A percentile compares a stretch with the other conserved stretches of the same genome.
Conservation (phyloP, 148 eudicot species). For the Tetragonia tetragonoides region DNA sequence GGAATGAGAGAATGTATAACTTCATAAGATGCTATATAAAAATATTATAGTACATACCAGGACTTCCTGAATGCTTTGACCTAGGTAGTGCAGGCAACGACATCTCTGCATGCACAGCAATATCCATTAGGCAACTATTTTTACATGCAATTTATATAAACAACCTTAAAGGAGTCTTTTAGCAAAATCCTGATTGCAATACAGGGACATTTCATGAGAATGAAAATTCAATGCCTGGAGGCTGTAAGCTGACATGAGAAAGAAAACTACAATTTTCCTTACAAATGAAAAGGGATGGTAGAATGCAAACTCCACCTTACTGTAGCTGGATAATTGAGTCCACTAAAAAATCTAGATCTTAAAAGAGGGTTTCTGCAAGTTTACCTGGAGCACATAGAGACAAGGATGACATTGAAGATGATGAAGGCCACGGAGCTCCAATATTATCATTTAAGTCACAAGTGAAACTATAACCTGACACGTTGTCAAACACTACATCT, state of each 20-base stretch:
- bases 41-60: slow-evolving; percentile 38
- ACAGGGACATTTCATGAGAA: too few relatives aligned
- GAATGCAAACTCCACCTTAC: background rate
- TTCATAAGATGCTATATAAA: background rate
- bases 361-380: background rate
- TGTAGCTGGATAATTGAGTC: background rate
- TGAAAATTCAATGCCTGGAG: background rate
- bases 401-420: slow-evolving; percentile 76
- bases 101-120: slow-evolving; percentile 67
- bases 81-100: slow-evolving; percentile 90
- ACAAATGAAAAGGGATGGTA: background rate
- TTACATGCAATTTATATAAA: background rate
- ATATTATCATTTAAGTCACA: slow-evolving; percentile 94
- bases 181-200: too few relatives aligned
- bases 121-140: slow-evolving; percentile 5
- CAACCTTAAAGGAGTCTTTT: too few relatives aligned
- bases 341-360: background rate
- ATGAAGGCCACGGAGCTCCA: slow-evolving; percentile 96
- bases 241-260: background rate
- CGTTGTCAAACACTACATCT: slow-evolving; percentile 75
- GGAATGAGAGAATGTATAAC: background rate
- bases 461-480: slow-evolving; percentile 76
- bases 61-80: slow-evolving; percentile 48
- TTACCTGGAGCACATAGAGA: slow-evolving; percentile 98
- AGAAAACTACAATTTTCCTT: background rate